These are phyloP conservation scores for Noccaea caerulescens DNA, from an alignment of 345 rosid species.

Conservation along the genomic window DNA sequence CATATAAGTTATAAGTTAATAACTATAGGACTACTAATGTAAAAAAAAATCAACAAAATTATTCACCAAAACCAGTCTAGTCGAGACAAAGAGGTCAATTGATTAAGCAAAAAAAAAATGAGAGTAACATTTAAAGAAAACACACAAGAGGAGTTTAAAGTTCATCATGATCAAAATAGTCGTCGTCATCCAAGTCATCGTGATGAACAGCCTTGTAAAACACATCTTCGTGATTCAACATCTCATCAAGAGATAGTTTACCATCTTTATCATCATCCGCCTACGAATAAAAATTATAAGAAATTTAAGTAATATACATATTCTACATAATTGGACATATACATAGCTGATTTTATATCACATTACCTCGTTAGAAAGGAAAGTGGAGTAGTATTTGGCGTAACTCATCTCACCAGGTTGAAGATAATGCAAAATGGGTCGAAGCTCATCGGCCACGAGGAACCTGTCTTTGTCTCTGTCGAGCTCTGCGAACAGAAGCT, in stretches of 20 bases:
- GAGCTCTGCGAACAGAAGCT: constrained; percentile 57
- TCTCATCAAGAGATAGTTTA: constrained; percentile 57
- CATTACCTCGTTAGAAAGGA: constrained; percentile 57
- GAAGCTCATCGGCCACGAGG: constrained; percentile 56
- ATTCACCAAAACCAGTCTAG: constrained; percentile 16
- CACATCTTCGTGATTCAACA: constrained; percentile 58
- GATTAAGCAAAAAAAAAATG: not conserved
- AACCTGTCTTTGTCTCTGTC: constrained; percentile 61
- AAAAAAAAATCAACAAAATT: constrained; percentile 12
- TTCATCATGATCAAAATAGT: constrained; percentile 59
- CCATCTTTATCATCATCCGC: constrained; percentile 72
- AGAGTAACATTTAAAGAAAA: not conserved
- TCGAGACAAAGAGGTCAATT: constrained; percentile 16
- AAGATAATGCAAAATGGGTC: constrained; percentile 62
- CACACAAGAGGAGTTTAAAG: constrained; percentile 38
- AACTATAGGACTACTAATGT: constrained; percentile 5
- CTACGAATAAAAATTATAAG: constrained; percentile 31
- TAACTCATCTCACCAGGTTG: constrained; percentile 67
- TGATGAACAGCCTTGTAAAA: constrained; percentile 61
- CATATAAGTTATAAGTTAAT: constrained; percentile 14
- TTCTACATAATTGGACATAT: not conserved
- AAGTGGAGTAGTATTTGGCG: constrained; percentile 58
- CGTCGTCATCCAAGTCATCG: constrained; percentile 44
- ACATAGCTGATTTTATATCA: not conserved
- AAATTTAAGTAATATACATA: not conserved